phyloP scores from a whole-genome alignment of 306 rosid genomes.

The Vigna unguiculata region DNA sequence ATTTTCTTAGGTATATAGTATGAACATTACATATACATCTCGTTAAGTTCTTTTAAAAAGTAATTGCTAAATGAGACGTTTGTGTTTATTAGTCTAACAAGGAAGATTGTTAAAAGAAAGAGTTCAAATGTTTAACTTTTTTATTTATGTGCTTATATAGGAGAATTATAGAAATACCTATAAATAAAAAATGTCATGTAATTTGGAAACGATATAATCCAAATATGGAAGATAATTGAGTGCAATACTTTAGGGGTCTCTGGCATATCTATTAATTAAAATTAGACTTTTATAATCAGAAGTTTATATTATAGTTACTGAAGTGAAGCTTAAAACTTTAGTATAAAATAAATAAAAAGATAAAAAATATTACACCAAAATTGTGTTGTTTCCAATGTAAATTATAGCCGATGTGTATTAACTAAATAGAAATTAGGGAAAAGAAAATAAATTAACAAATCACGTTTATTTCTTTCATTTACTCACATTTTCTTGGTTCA shows the following conservation, averaged over 20 bases:
- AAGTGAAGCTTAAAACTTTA: not conserved
- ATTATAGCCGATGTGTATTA: too few relatives aligned
- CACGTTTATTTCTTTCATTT: not conserved
- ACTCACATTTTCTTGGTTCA: conserved; percentile 14
- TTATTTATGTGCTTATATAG: not conserved
- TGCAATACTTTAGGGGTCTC: not conserved
- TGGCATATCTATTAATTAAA: not conserved
- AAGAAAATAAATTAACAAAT: not conserved
- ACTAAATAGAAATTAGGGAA: not conserved
- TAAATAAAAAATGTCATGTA: not conserved
- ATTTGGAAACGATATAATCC: not conserved
- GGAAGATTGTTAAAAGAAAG: too few relatives aligned
- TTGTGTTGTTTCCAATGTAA: not conserved
- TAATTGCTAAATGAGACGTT: not conserved
- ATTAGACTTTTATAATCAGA: not conserved
- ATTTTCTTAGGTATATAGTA: too few relatives aligned
- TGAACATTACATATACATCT: too few relatives aligned
- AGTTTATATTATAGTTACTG: not conserved
- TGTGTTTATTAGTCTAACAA: too few relatives aligned
- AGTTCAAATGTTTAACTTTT: not conserved
- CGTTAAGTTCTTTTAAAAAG: not conserved
- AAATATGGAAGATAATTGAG: not conserved
- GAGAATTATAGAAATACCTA: too few relatives aligned
- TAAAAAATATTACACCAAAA: not conserved
- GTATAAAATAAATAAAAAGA: not conserved